Base-by-base conservation (phyloP, 2,329 filamentous ascomycete genomes). In the Periconia sp. region DNA sequence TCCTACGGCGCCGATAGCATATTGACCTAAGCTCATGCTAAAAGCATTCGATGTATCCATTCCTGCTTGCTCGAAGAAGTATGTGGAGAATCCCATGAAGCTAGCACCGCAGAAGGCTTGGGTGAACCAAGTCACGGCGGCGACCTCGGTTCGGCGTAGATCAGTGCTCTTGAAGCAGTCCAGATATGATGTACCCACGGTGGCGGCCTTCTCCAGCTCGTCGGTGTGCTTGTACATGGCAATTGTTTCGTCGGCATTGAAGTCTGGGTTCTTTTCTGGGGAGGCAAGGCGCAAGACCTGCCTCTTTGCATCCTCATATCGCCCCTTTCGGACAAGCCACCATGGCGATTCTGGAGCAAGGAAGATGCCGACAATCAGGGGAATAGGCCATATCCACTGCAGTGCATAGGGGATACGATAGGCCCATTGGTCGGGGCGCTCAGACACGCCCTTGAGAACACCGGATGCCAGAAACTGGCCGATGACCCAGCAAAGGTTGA, bases 171-270 rank as follows among this genome's bases (percentile, higher is more conserved):
- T 85, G 79, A 95, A 95, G 74, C 90, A 95, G 68, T 95, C 90
- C 56, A 81, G 69, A 70, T 94, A 95, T 25, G 80, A 84, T 7
- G 87, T 82, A 25, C 89, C 89, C 10, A 75, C 74, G 26, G 59
- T 60, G 7, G 89, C 85, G 67, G 82, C 75, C 62, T 88, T 80
- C 66, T 95, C 91, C 11, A 95, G 74, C 1, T 87, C 86, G 5
- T 88, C 91, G 4, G 90, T 95, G 63, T 94, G 88, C 4, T 89
- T 83, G 87, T 95, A 95, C 89, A 95, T 94, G 57, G 88, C 85
- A 48, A 95, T 79, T 0, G 88, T 94, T 28, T 69, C 58, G 42
- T 69, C 59, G 37, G 59, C 56, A 34, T 68, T 63, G 57, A 66
- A 66, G 24, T 85, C 79, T 4, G 56, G 50, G 22, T 63, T 54